These are phyloP conservation scores for Lantana camara DNA, from an alignment of 257 asterid species.

Conservation along the genomic window DNA sequence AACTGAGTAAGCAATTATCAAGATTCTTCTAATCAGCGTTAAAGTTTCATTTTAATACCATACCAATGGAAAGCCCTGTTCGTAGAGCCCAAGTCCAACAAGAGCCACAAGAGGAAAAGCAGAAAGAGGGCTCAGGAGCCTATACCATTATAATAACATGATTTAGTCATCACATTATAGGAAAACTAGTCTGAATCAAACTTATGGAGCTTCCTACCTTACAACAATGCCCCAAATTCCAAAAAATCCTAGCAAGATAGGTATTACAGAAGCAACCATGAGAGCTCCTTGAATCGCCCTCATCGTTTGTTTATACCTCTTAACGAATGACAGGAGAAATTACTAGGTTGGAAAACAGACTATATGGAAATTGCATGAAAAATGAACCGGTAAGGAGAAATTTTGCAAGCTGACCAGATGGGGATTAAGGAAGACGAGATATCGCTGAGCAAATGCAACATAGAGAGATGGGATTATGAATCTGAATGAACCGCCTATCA, in stretches of 20 bases:
- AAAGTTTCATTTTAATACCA: too few species aligned
- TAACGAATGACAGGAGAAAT: constrained; percentile 19
- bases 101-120: constrained; percentile 79
- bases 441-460: constrained; percentile 59
- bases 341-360: neutral
- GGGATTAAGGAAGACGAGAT: constrained; percentile 45
- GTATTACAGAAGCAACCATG: constrained; percentile 74
- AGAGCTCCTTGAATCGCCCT: constrained; percentile 91
- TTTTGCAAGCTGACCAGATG: constrained; percentile 48
- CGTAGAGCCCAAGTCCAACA: constrained; percentile 87
- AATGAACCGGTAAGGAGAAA: constrained; percentile 14
- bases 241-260: constrained; percentile 72
- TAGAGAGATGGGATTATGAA: constrained; percentile 78
- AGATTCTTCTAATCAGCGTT: too few species aligned
- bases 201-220: constrained; percentile 44
- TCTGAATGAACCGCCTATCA: constrained; percentile 83
- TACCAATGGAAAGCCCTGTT: constrained; percentile 88
- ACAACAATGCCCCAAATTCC: constrained; percentile 89
- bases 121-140: constrained; percentile 87
- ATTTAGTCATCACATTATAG: constrained; percentile 12
- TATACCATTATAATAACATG: constrained; percentile 32
- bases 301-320: constrained; percentile 84
- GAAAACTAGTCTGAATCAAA: neutral
- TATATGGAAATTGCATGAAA: neutral
- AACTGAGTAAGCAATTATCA: too few species aligned